Base-by-base conservation (phyloP, 1,139 yeast genomes). In the Trichomonascaceae sp. region DNA sequence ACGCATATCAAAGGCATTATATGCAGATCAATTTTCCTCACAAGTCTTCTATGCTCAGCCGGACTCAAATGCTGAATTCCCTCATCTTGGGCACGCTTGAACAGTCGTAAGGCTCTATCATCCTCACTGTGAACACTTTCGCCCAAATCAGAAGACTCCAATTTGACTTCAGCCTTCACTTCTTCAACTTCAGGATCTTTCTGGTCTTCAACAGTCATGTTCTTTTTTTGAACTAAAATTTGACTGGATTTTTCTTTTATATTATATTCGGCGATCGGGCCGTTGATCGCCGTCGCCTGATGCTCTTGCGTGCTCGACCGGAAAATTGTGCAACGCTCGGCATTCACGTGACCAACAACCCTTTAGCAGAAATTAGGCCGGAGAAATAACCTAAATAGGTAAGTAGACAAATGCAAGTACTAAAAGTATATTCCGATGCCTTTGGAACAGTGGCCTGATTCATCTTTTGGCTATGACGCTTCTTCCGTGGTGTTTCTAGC, bases 11-110 rank as follows among this genome's bases (percentile, higher is more conserved):
- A 39, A 0, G 89, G 86, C 60, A 82, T 68, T 58, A 85, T 64
- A 58, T 69, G 76, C 15, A 76, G 46, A 65, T 84, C 87, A 46
- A 82, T 80, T 62, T 83, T 84, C 54, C 80, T 59, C 15, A 75
- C 66, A 13, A 80, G 63, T 54, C 60, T 69, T 55, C 65, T 68
- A 45, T 73, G 72, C 27, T 67, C 66, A 22, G 64, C 70, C 4
- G 57, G 60, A 36, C 59, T 61, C 15, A 60, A 44, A 17, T 53
- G 45, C 3, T 51, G 30, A 3, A 43, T 50, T 27, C 52, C 58
- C 13, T n/a, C 43, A 9, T 30, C 45, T n/a, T 51, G 52, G 15
- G 57, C 51, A 19, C 46, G 53, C 32, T 53, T 49, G 45, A 49
- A 47, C 22, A 55, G 54, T 20, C 43, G 36, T 17, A 49, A 41